phyloP scores from a whole-genome alignment of 2,329 filamentous ascomycete species.

The Ilyonectria sp. region DNA sequence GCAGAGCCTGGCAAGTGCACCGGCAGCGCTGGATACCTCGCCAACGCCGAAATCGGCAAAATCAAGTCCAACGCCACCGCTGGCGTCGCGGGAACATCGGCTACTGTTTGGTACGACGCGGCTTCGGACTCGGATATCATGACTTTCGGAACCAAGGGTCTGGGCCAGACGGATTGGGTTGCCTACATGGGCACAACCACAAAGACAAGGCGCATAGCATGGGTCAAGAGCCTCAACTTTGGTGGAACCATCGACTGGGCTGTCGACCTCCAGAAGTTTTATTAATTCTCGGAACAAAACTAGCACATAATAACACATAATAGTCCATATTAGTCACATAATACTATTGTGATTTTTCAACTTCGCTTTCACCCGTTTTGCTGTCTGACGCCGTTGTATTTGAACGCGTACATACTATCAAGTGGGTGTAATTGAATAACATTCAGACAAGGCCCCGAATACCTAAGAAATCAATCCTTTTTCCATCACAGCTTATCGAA shows the following conservation, averaged over 20 bases:
- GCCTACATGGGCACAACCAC: constrained; percentile 49
- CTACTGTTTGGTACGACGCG: constrained; percentile 40
- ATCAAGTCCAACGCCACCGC: constrained; percentile 41
- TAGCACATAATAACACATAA: neutral
- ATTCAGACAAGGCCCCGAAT: no score
- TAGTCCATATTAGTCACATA: constrained; percentile 1
- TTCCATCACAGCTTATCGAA: constrained; percentile 53
- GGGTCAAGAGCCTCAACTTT: constrained; percentile 47
- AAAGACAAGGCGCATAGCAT: constrained; percentile 40
- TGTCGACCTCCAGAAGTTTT: constrained; percentile 48
- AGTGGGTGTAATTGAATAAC: no score
- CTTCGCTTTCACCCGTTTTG: no score
- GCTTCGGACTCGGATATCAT: constrained; percentile 45
- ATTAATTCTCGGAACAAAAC: neutral
- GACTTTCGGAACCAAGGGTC: constrained; percentile 39
- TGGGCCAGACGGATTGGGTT: constrained; percentile 49
- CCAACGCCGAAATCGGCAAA: constrained; percentile 49
- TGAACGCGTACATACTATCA: no score
- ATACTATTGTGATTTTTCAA: neutral
- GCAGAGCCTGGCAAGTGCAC: constrained; percentile 48
- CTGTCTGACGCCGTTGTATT: no score
- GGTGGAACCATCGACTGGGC: constrained; percentile 52
- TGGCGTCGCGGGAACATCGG: constrained; percentile 25
- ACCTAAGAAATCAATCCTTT: no score
- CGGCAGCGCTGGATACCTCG: constrained; percentile 43